A percentile compares a stretch with the other conserved stretches of the same genome.
phyloP scores from a whole-genome alignment of 2,329 filamentous ascomycete genomes.

The Tolypocladium capitatum region DNA sequence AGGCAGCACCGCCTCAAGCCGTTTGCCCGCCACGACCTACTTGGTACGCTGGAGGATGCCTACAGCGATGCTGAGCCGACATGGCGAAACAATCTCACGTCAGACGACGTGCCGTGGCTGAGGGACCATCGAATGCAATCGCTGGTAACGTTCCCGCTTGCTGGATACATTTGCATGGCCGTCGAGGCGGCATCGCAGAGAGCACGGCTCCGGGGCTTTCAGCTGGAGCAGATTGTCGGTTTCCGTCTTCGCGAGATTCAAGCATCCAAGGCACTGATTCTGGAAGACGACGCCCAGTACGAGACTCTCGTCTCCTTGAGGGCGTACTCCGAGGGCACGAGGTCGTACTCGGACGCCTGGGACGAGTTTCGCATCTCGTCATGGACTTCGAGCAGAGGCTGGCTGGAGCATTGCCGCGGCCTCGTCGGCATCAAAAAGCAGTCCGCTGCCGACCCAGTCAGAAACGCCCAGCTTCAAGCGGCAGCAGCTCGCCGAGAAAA shows the following conservation, averaged over 20 bases:
- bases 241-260: conserved; percentile 13
- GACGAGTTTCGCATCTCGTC: conserved; percentile 44
- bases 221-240: conserved; percentile 8
- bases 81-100: conserved; percentile 34
- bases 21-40: conserved; percentile 28
- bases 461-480: conserved; percentile 3
- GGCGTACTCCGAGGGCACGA: conserved; percentile 14
- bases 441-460: conserved; percentile 9
- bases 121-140: conserved; percentile 45
- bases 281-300: conserved; percentile 12
- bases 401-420: conserved; percentile 47
- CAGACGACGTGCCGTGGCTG: conserved; percentile 42
- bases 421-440: conserved; percentile 25
- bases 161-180: conserved; percentile 38
- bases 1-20: conserved; percentile 26
- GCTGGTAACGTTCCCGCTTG: conserved; percentile 39
- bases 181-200: conserved; percentile 30
- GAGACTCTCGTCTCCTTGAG: conserved; percentile 13
- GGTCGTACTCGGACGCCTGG: conserved; percentile 29
- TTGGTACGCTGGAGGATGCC: conserved; percentile 30
- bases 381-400: conserved; percentile 35
- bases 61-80: conserved; percentile 31
- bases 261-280: conserved; percentile 13
- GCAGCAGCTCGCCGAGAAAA: conserved; percentile 5
- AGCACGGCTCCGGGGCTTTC: conserved; percentile 11